These are phyloP conservation scores for Chlorella sorokiniana DNA, from an alignment of 139 green algal species.

Conservation along the genomic window DNA sequence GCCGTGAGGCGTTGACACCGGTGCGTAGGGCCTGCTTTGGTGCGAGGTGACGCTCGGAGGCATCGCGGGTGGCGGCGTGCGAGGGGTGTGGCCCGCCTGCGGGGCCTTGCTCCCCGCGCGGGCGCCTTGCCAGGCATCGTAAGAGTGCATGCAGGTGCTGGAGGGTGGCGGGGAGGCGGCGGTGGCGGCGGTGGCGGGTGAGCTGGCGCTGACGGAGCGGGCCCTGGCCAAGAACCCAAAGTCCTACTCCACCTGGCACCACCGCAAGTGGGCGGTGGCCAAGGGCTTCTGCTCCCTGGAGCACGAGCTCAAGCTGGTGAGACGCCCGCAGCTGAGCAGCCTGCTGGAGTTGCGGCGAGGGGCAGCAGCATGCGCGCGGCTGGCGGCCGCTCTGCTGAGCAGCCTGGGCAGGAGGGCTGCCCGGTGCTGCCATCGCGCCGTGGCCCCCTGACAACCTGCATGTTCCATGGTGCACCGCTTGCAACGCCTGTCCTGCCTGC, in stretches of 20 bases:
- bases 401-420: no score
- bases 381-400: no score
- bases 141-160: not conserved
- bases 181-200: constrained; percentile 39
- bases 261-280: constrained; percentile 86
- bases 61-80: no score
- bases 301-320: constrained; percentile 61
- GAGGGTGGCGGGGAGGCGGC: constrained; percentile 52
- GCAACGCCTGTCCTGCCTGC: no score
- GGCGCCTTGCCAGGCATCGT: not conserved
- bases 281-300: constrained; percentile 57
- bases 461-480: no score
- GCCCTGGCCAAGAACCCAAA: constrained; percentile 89
- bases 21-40: no score
- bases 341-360: no score
- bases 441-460: no score
- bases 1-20: constrained; percentile 66
- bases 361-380: no score
- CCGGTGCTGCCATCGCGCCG: no score
- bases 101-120: no score
- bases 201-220: constrained; percentile 68
- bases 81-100: not conserved
- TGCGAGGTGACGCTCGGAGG: no score
- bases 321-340: constrained; percentile 11
- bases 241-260: constrained; percentile 93